Evolutionary conservation across 2,329 filamentous ascomycete species (phyloP), one percentile per base, ranked within the genome.

Genomic region (Colletotrichum sp.): DNA sequence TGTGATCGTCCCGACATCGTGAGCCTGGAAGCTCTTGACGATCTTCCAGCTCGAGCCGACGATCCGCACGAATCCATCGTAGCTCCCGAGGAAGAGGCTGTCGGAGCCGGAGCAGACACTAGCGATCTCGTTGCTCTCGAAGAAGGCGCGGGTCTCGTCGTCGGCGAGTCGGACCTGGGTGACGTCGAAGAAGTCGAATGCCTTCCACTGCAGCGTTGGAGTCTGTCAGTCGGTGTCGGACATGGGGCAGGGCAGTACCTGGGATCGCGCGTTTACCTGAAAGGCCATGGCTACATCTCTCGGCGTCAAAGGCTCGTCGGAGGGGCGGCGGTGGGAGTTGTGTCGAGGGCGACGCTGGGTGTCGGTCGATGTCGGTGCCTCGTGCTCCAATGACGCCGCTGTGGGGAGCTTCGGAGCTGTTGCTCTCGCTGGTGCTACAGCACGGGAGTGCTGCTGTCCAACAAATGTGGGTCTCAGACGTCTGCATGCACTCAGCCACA

Each of bases 161-260:
- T 98, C 94, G 80, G 91, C 91, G 81, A 96, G 90, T 82, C 94
- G 92, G 85, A 98, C 93, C 83, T 95, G 93, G 83, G 93, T 93
- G 85, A 98, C 95, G 87, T 98, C 95, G 91, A 99, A 99, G 93
- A 99, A 99, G 90, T 98, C 96, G 89, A 99, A 99, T 80, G 94
- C 93, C 94, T 98, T 98, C 96, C 97, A 99, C 96, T 98, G 79
- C 26, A 12, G 10, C 16, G 14, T 68, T 77, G 77, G 26, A 72
- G 28, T 34, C 30, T 32, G 26, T 77, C 30, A 76, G 68, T 65
- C 24, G 6, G 30, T 9, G 60, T 55, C 12, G 9, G 52, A 10
- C 9, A 7, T 28, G 26, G 18, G 13, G 18, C 16, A n/a, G 14
- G n/a, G 8, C 12, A n/a, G 12, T n/a, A 48, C 24, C 18, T 63